These are phyloP conservation scores for Styphnolobium japonicum DNA, from an alignment of 306 rosid species.

Conservation along the genomic window DNA sequence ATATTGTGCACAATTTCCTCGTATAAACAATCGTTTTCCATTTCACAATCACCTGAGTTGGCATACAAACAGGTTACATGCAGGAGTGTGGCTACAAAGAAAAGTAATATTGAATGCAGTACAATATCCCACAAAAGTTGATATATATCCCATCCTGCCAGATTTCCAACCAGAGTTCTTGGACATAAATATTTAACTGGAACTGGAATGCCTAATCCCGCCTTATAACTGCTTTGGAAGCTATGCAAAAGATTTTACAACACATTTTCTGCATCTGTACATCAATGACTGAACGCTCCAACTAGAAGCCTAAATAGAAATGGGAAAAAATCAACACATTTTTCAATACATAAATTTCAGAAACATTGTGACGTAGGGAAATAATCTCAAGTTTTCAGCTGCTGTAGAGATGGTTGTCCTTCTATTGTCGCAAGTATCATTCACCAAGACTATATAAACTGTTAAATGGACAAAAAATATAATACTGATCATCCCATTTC, in stretches of 20 bases:
- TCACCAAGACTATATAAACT: not conserved
- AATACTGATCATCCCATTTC: too few species aligned
- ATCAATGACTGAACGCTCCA: not conserved
- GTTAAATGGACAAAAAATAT: too few species aligned
- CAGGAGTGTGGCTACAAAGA: not conserved
- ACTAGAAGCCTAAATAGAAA: not conserved
- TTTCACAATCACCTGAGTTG: not conserved
- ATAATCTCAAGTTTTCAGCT: not conserved
- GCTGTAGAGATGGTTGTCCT: not conserved
- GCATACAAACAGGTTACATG: not conserved
- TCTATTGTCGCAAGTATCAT: not conserved
- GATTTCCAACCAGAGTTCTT: not conserved
- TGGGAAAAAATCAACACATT: not conserved
- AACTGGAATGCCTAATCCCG: slow-evolving; percentile 11
- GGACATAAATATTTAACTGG: not conserved
- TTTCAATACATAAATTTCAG: not conserved
- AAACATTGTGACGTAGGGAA: not conserved
- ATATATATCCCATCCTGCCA: slow-evolving; percentile 3
- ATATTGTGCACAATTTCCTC: not conserved
- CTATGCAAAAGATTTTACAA: not conserved
- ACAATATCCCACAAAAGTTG: not conserved
- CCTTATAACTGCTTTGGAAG: not conserved
- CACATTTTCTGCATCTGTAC: not conserved
- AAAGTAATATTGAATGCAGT: not conserved
- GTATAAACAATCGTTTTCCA: not conserved